Base-by-base conservation (phyloP, 1,284 basidiomycete species). In the Tremellales sp. region DNA sequence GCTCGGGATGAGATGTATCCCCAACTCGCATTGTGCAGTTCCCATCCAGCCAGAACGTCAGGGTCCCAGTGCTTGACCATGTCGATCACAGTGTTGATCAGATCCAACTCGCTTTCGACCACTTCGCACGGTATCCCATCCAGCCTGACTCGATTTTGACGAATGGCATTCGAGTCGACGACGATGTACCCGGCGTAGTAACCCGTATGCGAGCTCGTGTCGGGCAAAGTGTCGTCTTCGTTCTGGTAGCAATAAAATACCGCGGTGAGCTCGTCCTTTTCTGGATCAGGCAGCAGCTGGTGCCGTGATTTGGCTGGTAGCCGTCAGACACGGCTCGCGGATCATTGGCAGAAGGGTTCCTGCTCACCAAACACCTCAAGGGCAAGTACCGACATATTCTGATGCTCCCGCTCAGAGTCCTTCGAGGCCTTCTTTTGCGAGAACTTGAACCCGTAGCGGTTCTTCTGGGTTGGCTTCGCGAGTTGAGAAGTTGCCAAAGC, bases 41-140 rank as follows among this genome's bases (percentile, higher is more conserved):
- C 93, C 87, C 90, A 97, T 8, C 94, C 94, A 0, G 83, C 81
- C 2, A 98, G 68, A 39, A 97, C 85, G 67, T 98, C 94, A 0
- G 94, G 94, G 71, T 98, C 91, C 62, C 88, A 77, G 0, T 84
- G 80, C 22, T 83, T 72, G 2, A 96, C 81, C 21, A 84, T 74
- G 63, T 97, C 90, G 25, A 90, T 78, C 7, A 92, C 65, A 40
- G 76, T 76, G 60, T 94, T 93, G 51, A 97, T 76, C 15, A 97
- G 74, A 25, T 92, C 91, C 11, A 92, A 75, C 74, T 98, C 93
- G 42, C 72, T 80, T 0, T 82, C 73, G 13, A 89, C 84, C 10
- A 79, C 66, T 45, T 86, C 80, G 17, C 85, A 65, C 1, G 68
- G 61, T 46, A 81, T 72, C 40, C 76, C 76, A n/a, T 71, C 70